Percentiles rank a stretch among this genome's conserved stretches.
These are phyloP conservation scores for Solanum chiquidenum DNA, from an alignment of 257 asterid species.

Conservation along the genomic window DNA sequence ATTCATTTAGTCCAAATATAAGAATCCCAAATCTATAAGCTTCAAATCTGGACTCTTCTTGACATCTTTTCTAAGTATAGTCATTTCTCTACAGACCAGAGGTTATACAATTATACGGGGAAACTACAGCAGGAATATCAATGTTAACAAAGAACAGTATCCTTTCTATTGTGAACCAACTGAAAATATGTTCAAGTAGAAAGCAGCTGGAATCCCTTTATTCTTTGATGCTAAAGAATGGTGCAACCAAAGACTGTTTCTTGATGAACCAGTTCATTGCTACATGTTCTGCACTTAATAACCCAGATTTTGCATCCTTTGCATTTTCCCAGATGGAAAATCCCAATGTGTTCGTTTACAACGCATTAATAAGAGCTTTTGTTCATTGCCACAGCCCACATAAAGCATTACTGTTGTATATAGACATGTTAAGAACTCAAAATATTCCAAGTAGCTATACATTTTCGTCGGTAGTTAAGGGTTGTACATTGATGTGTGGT, in stretches of 20 bases:
- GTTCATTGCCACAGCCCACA: constrained; percentile 36
- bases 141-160: not conserved
- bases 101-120: not conserved
- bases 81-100: not conserved
- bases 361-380: constrained; percentile 45
- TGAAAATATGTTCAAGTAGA: constrained; percentile 41
- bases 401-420: constrained; percentile 28
- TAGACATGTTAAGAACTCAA: constrained; percentile 38
- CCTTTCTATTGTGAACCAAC: constrained; percentile 13
- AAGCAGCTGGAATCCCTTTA: constrained; percentile 52
- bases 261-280: constrained; percentile 56
- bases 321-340: constrained; percentile 32
- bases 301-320: constrained; percentile 27
- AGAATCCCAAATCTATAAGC: not conserved
- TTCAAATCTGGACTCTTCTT: not conserved
- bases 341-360: constrained; percentile 54
- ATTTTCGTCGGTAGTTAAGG: constrained; percentile 49
- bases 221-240: constrained; percentile 33
- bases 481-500: constrained; percentile 25
- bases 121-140: not conserved
- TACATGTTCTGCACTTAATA: constrained; percentile 40
- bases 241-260: constrained; percentile 52
- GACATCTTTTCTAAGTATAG: not conserved
- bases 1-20: not conserved
- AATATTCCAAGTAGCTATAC: constrained; percentile 51